Evolutionary conservation across 2,329 filamentous ascomycete species (phyloP).

Genomic region (Sclerotinia trifoliorum): DNA sequence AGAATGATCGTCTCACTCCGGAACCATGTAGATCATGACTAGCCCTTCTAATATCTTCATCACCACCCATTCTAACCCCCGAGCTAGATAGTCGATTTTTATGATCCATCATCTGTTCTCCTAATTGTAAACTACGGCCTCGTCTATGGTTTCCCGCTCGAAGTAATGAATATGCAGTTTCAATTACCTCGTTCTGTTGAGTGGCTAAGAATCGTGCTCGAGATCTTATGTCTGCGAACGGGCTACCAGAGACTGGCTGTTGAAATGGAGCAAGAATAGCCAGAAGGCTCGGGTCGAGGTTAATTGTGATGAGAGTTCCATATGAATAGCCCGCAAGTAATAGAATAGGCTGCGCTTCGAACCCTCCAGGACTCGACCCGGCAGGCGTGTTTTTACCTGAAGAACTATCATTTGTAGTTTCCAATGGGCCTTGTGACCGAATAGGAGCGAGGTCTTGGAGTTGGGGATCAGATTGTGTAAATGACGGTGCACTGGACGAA

Average conservation of each 20-base stretch:
- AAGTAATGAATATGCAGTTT: constrained; percentile 28
- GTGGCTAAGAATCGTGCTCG: constrained; percentile 67
- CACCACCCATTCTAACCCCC: constrained; percentile 37
- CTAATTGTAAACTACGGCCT: constrained; percentile 28
- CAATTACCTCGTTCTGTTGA: constrained; percentile 50
- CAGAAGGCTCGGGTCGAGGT: constrained; percentile 58
- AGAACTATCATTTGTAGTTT: constrained; percentile 20
- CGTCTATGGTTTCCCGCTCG: constrained; percentile 22
- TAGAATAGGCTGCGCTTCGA: constrained; percentile 40
- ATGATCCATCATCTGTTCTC: constrained; percentile 26
- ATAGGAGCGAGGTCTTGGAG: constrained; percentile 31
- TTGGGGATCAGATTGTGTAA: constrained; percentile 28
- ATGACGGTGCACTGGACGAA: constrained; percentile 21
- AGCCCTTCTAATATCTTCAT: constrained; percentile 40
- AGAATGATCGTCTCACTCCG: constrained; percentile 31
- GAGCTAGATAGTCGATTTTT: constrained; percentile 30
- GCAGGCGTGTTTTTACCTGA: neutral
- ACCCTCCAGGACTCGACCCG: neutral
- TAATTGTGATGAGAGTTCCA: constrained; percentile 76
- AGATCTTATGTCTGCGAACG: constrained; percentile 66
- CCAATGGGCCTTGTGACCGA: constrained; percentile 32
- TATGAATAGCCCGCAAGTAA: constrained; percentile 86
- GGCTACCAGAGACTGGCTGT: constrained; percentile 53
- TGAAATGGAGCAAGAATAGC: constrained; percentile 54
- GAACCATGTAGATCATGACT: constrained; percentile 40